Evolutionary conservation across 176 grass and related monocot species (phyloP).

Genomic region (Oryza meridionalis): DNA sequence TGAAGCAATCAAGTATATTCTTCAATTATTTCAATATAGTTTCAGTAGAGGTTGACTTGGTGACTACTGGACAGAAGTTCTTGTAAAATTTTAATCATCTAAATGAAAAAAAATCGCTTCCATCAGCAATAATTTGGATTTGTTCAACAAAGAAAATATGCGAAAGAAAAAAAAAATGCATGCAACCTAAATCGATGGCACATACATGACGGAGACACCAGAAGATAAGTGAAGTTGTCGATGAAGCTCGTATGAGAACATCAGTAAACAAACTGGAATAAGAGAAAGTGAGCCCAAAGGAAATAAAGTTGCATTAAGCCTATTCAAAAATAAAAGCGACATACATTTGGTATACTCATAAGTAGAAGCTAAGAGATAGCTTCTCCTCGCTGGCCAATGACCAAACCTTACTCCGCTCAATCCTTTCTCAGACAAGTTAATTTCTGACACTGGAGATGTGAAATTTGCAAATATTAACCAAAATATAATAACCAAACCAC

Average conservation of each 20-base stretch:
- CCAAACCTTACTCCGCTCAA: constrained; percentile 52
- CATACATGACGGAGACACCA: constrained; percentile 77
- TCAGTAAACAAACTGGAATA: constrained; percentile 71
- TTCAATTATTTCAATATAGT: background rate
- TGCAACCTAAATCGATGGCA: background rate
- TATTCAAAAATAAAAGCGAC: constrained; percentile 14
- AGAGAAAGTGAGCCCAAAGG: background rate
- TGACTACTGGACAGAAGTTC: background rate
- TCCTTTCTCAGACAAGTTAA: constrained; percentile 52
- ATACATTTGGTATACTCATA: constrained; percentile 91
- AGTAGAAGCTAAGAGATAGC: constrained; percentile 59
- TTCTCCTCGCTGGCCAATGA: constrained; percentile 28
- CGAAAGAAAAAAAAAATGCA: background rate
- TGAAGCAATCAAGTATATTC: background rate
- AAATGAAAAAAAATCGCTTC: background rate
- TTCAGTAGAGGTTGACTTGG: constrained; percentile 2
- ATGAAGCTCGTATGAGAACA: constrained; percentile 93
- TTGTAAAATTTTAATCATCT: background rate
- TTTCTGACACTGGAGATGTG: constrained; percentile 55
- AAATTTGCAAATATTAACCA: constrained; percentile 27
- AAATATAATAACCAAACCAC: constrained; percentile 21
- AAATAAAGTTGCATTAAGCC: constrained; percentile 25
- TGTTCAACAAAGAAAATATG: background rate
- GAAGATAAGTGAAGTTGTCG: constrained; percentile 57
- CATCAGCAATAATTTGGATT: background rate